Base-by-base conservation (phyloP, 345 rosid genomes). In the Psidium friedrichsthalianum region DNA sequence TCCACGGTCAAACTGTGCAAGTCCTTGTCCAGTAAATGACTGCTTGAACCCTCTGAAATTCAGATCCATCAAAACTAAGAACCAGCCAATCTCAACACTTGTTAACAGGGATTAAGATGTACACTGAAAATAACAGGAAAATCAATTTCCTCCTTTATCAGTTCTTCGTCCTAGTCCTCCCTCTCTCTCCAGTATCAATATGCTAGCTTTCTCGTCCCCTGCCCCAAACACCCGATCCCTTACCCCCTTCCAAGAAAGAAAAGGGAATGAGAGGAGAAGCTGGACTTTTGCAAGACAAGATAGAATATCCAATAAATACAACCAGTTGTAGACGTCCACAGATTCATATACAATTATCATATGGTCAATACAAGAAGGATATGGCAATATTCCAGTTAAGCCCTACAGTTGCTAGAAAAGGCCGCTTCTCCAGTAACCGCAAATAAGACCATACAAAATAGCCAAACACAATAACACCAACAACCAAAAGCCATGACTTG, bases 1-100 rank as follows among this genome's bases (percentile, higher is more conserved):
- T 97, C 99, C 9, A 95, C 98, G 1, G 96, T 97, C 87, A 94
- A 90, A 88, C 93, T 91, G 86, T 93, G 94, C 81, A 90, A 89
- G 64, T 94, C 96, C 90, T 83, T 94, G 56, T 94, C 97, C 47
- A 89, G 86, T 74, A 91, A n/a, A 57, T 89, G 91, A 91, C 91
- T 90, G 88, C 88, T 92, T 8, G 98, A 92, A 64, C 94, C 97
- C 82, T 93, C 98, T 95, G 91, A 85, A 85, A 55, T 40, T 29
- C 51, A 74, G 84, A 82, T 36, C 51, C 18, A 8, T 25, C 49
- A 51, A 64, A 18, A 36, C 80, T 69, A 69, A 36, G 80, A 69
- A 36, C 24, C 80, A 69, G 80, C 47, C 80, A 69, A 69, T 2
- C 2, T 42, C 54, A 36, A 82, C 56, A 74, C 22, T 47, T 24